Evolutionary conservation across 2,329 filamentous ascomycete genomes (phyloP), one percentile per base, ranked within the genome.

Genomic region (Xenoacremonium recifei): DNA sequence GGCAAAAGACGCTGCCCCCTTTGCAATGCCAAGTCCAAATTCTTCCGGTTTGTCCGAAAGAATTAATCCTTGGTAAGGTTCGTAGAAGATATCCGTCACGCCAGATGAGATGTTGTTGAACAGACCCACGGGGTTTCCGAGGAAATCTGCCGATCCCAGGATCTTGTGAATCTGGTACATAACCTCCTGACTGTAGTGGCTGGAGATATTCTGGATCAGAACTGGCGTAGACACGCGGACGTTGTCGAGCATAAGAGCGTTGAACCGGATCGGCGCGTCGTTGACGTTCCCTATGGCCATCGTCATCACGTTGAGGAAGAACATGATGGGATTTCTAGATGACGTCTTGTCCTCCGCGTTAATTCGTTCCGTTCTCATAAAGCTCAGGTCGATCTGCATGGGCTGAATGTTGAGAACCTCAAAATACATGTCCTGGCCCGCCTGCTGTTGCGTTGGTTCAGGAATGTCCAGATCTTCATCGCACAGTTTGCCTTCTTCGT

Each of bases 271-370:
- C 0, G 93, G 95, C 6, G 93, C 93, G 66, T 99, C 95, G 58
- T 99, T 99, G 72, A 99, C 89, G 58, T 99, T 99, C 50, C 93
- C 93, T 58, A 99, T 93, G 12, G 93, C 95, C 93, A 99, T 99
- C 1, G 95, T 97, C 73, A 99, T 84, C 53, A 97, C 89, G 60
- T 99, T 97, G 64, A 97, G 84, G 62, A 96, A 91, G 71, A 97
- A 99, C 91, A 97, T 97, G 64, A 99, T 77, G 1, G 95, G 95
- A 60, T 96, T 99, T 31, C 81, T 83, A 2, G 89, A 89, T 12
- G 89, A 89, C 35, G 90, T 87, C 55, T 93, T 95, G 64, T 97
- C 91, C 63, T 97, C 92, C 3, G 89, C 92, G 51, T 99, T 99
- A 69, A 99, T 87, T 10, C 90, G 83, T 65, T 99, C 93, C 1